Evolutionary conservation across 2,329 filamentous ascomycete genomes (phyloP).

Genomic region (Hymenoscyphus linearis): DNA sequence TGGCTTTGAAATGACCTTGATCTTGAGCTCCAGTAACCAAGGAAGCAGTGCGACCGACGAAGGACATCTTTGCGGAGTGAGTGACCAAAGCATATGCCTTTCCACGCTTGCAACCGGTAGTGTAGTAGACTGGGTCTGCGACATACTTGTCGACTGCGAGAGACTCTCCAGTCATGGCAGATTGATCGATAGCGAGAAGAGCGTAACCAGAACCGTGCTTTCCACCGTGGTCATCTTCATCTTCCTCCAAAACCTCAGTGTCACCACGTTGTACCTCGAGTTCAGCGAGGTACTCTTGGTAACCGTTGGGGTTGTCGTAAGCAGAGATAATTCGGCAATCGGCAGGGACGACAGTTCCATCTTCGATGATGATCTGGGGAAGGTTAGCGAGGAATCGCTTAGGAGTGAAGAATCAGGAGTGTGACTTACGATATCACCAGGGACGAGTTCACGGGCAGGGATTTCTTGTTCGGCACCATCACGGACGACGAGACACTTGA

Average conservation of each 20-base stretch:
- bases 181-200: slow-evolving; percentile 70
- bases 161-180: slow-evolving; percentile 76
- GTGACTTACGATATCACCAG: slow-evolving; percentile 64
- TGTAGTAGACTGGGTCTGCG: slow-evolving; percentile 72
- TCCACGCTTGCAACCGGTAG: slow-evolving; percentile 75
- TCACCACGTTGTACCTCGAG: slow-evolving; percentile 55
- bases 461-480: slow-evolving; percentile 64
- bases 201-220: slow-evolving; percentile 54
- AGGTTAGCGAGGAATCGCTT: slow-evolving; percentile 3
- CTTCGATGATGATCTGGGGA: slow-evolving; percentile 59
- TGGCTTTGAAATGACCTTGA: slow-evolving; percentile 74
- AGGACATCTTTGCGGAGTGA: slow-evolving; percentile 64
- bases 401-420: background rate
- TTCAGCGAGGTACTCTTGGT: slow-evolving; percentile 62
- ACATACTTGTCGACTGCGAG: slow-evolving; percentile 76
- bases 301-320: slow-evolving; percentile 63
- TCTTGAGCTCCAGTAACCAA: slow-evolving; percentile 72
- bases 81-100: slow-evolving; percentile 67
- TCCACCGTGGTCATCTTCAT: slow-evolving; percentile 48
- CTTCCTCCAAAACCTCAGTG: slow-evolving; percentile 49
- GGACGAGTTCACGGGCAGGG: slow-evolving; percentile 68
- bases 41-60: slow-evolving; percentile 70
- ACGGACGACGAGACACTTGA: slow-evolving; percentile 64
- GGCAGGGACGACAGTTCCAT: slow-evolving; percentile 65
- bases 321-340: slow-evolving; percentile 69